Conservation (phyloP, 148 eudicot genomes). For the Dianthus caryophyllus region DNA sequence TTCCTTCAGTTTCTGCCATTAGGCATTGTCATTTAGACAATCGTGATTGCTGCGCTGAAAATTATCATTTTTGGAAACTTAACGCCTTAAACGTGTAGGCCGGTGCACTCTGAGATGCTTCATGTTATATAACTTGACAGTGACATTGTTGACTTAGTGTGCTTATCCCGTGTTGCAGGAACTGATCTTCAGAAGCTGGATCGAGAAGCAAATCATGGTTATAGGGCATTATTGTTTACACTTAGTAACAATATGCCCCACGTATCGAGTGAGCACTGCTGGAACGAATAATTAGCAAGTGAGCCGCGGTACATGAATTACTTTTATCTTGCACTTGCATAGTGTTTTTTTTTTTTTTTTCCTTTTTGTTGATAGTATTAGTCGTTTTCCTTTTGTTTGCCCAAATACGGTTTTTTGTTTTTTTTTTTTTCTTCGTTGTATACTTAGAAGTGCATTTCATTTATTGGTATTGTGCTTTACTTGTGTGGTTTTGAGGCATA, state of each 20-base stretch:
- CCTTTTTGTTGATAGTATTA: slow-evolving; percentile 23
- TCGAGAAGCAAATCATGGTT: slow-evolving; percentile 11
- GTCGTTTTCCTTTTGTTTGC: not conserved
- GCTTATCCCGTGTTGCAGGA: slow-evolving; percentile 19
- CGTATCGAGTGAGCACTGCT: slow-evolving; percentile 16
- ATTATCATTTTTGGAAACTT: not conserved
- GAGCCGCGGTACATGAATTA: slow-evolving; percentile 20
- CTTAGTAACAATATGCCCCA: slow-evolving; percentile 2
- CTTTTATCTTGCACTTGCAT: slow-evolving; percentile 16
- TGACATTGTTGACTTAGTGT: not conserved
- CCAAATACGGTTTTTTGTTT: not conserved
- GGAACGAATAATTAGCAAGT: slow-evolving; percentile 21
- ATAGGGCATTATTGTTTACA: slow-evolving; percentile 14
- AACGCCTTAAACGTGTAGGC: not conserved
- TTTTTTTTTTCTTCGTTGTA: slow-evolving; percentile 2
- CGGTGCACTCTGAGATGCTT: not conserved
- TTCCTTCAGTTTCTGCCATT: no score
- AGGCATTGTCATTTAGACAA: no score
- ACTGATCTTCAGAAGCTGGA: slow-evolving; percentile 1
- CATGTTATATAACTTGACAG: not conserved
- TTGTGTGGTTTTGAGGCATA: slow-evolving; percentile 6
- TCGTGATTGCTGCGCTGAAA: no score
- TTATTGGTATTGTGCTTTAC: not conserved
- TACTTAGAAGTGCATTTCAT: slow-evolving; percentile 12
- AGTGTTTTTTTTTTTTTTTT: no score